Conservation (phyloP, 2,329 filamentous ascomycete species). For the Cladorrhinum sp. region DNA sequence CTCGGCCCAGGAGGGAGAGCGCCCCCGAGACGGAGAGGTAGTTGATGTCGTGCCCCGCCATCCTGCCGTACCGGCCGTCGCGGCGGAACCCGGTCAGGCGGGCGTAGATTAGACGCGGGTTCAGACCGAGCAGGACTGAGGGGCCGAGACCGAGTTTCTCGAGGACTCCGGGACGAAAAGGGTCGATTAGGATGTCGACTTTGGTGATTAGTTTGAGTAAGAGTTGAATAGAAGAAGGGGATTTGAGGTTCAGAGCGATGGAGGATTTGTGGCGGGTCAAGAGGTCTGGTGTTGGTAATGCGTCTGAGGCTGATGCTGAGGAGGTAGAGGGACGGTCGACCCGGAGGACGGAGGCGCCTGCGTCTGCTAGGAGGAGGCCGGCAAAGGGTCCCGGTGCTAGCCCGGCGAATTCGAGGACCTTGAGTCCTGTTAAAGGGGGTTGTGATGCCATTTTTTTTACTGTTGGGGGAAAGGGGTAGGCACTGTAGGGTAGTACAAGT, state of each 20-base stretch:
- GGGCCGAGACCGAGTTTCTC: conserved; percentile 81
- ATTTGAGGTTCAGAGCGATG: conserved; percentile 76
- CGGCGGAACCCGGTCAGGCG: conserved; percentile 88
- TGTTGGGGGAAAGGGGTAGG: no score
- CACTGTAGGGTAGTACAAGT: no score
- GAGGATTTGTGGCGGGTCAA: conserved; percentile 80
- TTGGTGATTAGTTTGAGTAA: conserved; percentile 61
- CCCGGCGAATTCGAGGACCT: conserved; percentile 59
- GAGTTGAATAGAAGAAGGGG: conserved; percentile 58
- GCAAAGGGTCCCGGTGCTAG: conserved; percentile 77
- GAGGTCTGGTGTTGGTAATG: conserved; percentile 60
- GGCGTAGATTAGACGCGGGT: conserved; percentile 75
- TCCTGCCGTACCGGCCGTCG: conserved; percentile 78
- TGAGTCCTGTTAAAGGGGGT: conserved; percentile 49
- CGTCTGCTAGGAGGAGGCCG: conserved; percentile 83
- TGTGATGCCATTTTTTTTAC: conserved; percentile 35
- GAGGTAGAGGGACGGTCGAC: conserved; percentile 63
- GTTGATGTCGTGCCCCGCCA: conserved; percentile 96
- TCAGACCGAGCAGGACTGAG: conserved; percentile 60
- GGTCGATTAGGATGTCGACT: conserved; percentile 84
- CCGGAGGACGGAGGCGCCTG: conserved; percentile 82
- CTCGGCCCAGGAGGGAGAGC: conserved; percentile 70
- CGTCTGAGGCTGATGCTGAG: conserved; percentile 35
- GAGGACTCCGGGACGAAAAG: conserved; percentile 86
- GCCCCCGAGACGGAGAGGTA: conserved; percentile 88